Conservation (phyloP, 768 basidiomycete species). For the Coprinopsis marcescibilis region DNA sequence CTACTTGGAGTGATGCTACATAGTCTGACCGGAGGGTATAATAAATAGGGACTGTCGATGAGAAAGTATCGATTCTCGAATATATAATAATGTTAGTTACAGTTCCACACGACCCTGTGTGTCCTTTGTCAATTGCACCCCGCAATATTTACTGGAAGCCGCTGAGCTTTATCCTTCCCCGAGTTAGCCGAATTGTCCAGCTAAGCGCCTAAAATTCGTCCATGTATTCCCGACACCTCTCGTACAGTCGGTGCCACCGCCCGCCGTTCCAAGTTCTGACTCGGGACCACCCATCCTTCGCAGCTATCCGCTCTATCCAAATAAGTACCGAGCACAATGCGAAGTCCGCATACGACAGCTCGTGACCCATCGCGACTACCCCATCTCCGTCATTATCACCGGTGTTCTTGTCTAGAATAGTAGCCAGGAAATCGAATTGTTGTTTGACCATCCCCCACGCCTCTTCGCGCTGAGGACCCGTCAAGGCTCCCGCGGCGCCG, state of each 20-base stretch:
- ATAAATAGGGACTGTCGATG: too few relatives aligned
- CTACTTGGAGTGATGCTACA: too few relatives aligned
- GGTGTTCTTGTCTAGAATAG: conserved; percentile 61
- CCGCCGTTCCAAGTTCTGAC: conserved; percentile 68
- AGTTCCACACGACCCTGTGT: too few relatives aligned
- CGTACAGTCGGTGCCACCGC: conserved; percentile 58
- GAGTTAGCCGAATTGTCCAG: background rate
- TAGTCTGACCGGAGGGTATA: too few relatives aligned
- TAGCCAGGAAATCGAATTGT: conserved; percentile 61
- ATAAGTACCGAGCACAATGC: conserved; percentile 65
- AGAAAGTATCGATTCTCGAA: too few relatives aligned
- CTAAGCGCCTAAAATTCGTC: conserved; percentile 36
- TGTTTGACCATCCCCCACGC: conserved; percentile 61
- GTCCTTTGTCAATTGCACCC: too few relatives aligned
- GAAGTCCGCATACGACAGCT: conserved; percentile 70
- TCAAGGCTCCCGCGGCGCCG: conserved; percentile 16
- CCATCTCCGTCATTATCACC: conserved; percentile 50
- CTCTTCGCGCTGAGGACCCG: conserved; percentile 49
- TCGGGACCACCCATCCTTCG: conserved; percentile 68
- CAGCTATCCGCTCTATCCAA: conserved; percentile 68
- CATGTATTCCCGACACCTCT: conserved; percentile 61
- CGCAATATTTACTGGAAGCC: background rate
- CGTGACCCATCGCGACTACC: conserved; percentile 56
- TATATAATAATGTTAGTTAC: too few relatives aligned
- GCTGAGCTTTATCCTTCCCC: background rate